These are phyloP conservation scores for Albugo candida DNA, from an alignment of 352 stramenopile genomes.

Conservation along the genomic window DNA sequence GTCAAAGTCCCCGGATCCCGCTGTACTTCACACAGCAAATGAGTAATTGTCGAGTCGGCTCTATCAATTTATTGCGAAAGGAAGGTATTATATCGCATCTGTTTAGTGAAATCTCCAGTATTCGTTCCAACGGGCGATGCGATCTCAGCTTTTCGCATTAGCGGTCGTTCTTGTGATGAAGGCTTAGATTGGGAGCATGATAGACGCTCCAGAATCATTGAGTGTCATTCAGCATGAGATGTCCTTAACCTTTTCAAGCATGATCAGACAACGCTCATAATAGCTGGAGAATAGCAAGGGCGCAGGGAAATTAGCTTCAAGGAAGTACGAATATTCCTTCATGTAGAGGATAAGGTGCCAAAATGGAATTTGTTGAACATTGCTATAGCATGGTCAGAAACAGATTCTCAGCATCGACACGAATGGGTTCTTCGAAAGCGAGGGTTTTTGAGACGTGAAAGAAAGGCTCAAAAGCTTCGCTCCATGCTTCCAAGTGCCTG, in stretches of 20 bases:
- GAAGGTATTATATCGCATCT: no score
- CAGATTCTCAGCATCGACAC: slow-evolving; percentile 58
- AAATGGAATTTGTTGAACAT: slow-evolving; percentile 39
- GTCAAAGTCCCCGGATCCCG: slow-evolving; percentile 24
- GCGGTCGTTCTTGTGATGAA: slow-evolving; percentile 1
- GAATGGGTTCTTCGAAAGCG: slow-evolving; percentile 58
- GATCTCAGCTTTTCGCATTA: slow-evolving; percentile 7
- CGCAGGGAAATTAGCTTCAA: slow-evolving; percentile 51
- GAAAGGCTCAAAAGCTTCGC: slow-evolving; percentile 40
- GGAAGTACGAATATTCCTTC: slow-evolving; percentile 30
- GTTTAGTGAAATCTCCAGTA: no score
- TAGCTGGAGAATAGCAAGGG: slow-evolving; percentile 49
- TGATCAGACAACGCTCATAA: slow-evolving; percentile 51
- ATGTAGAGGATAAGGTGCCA: slow-evolving; percentile 24
- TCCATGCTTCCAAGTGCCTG: slow-evolving; percentile 45
- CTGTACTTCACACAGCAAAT: slow-evolving; percentile 23
- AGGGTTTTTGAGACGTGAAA: slow-evolving; percentile 46
- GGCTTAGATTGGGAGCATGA: slow-evolving; percentile 4
- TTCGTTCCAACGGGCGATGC: slow-evolving; percentile 3
- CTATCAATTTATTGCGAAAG: no score
- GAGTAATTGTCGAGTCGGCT: neutral
- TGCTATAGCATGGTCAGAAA: slow-evolving; percentile 69
- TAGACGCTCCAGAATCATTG: slow-evolving; percentile 50
- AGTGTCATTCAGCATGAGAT: slow-evolving; percentile 25
- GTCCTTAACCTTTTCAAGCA: slow-evolving; percentile 34